These are phyloP conservation scores for Isabelozyma gotoi DNA, from an alignment of 805 yeast species.

Conservation along the genomic window DNA sequence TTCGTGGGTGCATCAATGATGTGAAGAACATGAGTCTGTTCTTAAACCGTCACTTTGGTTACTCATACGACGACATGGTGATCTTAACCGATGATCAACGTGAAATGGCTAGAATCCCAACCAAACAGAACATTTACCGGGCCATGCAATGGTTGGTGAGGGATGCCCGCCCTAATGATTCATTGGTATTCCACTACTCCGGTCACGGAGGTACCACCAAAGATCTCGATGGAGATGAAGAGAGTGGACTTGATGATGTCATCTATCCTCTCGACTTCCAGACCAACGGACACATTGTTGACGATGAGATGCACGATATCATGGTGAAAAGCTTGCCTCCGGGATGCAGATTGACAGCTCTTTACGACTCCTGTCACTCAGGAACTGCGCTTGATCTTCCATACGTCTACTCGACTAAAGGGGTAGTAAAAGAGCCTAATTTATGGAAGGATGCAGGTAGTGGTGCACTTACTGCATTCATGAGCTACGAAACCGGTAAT, in stretches of 20 bases:
- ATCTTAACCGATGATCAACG: conserved; percentile 38
- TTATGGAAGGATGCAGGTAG: conserved; percentile 36
- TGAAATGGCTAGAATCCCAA: conserved; percentile 29
- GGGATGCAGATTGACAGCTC: conserved; percentile 38
- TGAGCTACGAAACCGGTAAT: conserved; percentile 33
- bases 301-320: conserved; percentile 39
- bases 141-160: conserved; percentile 42
- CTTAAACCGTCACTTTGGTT: conserved; percentile 28
- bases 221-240: conserved; percentile 39
- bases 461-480: conserved; percentile 31
- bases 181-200: conserved; percentile 38
- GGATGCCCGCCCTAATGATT: conserved; percentile 38
- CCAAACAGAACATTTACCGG: conserved; percentile 30
- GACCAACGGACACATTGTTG: conserved; percentile 30
- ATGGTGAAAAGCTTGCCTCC: conserved; percentile 37
- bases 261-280: conserved; percentile 39
- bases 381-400: conserved; percentile 42
- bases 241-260: conserved; percentile 34
- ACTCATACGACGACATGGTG: conserved; percentile 36
- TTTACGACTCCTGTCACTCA: conserved; percentile 40
- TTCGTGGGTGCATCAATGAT: conserved; percentile 39
- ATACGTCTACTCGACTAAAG: conserved; percentile 39
- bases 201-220: conserved; percentile 41
- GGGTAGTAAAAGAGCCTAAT: conserved; percentile 40
- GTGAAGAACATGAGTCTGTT: conserved; percentile 37